A percentile compares a stretch with the other conserved stretches of the same genome.
Evolutionary conservation across 1,284 basidiomycete species (phyloP).

Genomic region (Apiotrichum domesticum): DNA sequence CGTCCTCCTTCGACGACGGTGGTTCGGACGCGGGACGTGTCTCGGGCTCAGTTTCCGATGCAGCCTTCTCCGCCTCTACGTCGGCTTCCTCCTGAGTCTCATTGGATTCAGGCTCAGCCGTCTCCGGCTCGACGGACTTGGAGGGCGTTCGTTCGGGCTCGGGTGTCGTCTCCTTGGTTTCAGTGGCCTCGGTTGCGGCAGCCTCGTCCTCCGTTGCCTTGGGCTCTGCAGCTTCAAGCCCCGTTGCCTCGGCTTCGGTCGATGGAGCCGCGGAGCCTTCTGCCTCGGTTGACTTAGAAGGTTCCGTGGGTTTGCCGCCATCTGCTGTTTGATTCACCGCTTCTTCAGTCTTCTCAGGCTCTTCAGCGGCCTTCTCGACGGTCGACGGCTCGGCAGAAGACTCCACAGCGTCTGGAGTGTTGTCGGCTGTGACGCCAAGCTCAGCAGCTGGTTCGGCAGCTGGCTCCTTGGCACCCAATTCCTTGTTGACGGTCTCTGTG

Average conservation of each 20-base stretch:
- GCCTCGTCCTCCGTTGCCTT: conserved; percentile 2
- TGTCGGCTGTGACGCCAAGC: too few species aligned
- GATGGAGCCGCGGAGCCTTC: too few species aligned
- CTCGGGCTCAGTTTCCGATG: too few species aligned
- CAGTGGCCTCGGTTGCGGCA: not conserved
- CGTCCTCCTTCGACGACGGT: not conserved
- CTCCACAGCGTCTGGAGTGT: too few species aligned
- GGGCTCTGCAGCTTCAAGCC: not conserved
- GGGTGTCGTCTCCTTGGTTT: not conserved
- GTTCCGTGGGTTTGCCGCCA: too few species aligned
- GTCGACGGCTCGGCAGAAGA: too few species aligned
- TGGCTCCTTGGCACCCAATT: not conserved
- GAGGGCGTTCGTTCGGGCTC: not conserved
- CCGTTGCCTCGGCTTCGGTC: too few species aligned
- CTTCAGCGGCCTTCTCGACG: not conserved
- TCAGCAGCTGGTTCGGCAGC: too few species aligned
- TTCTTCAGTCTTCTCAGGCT: too few species aligned
- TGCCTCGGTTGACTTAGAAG: too few species aligned
- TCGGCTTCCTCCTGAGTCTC: not conserved
- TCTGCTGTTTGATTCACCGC: too few species aligned
- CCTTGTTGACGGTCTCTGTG: not conserved
- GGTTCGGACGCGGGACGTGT: too few species aligned
- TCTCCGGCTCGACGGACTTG: not conserved
- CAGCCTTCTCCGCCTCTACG: not conserved
- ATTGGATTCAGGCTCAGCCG: not conserved